Conservation (phyloP, 2,329 filamentous ascomycete genomes). For the Aspergillus sp. region DNA sequence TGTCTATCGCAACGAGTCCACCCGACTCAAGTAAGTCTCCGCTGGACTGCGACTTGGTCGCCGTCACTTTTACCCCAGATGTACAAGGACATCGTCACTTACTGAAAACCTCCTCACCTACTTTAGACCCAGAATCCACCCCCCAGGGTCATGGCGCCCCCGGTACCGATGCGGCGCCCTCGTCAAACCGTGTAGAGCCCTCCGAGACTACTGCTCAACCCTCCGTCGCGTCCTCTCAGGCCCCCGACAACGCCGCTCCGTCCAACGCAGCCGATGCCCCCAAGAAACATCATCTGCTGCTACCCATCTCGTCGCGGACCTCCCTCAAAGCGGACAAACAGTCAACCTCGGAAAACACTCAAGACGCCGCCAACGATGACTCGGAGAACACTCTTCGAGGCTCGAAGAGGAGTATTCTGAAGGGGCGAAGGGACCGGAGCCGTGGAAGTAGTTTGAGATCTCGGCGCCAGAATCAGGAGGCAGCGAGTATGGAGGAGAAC, state of each 20-base stretch:
- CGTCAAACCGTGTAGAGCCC: conserved; percentile 18
- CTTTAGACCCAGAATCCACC: conserved; percentile 26
- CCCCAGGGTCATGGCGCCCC: conserved; percentile 20
- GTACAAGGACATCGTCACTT: neutral
- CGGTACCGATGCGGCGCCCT: conserved; percentile 22
- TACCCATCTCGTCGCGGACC: conserved; percentile 39
- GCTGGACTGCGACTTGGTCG: neutral
- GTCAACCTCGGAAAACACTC: conserved; percentile 31
- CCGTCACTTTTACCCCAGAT: conserved; percentile 1
- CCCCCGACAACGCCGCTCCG: conserved; percentile 14
- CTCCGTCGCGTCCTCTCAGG: conserved; percentile 19
- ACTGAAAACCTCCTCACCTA: conserved; percentile 12
- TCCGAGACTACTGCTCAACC: conserved; percentile 9
- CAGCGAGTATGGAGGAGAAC: conserved; percentile 31
- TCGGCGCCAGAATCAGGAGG: conserved; percentile 37
- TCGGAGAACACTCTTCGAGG: conserved; percentile 61
- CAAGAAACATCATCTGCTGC: conserved; percentile 38
- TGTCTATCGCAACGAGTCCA: conserved; percentile 30
- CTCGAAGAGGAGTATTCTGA: conserved; percentile 66
- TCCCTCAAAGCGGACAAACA: conserved; percentile 40
- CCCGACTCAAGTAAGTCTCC: conserved; percentile 29
- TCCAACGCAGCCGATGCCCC: conserved; percentile 23
- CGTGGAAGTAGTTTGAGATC: conserved; percentile 57
- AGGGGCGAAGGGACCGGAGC: conserved; percentile 65
- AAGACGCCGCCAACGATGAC: conserved; percentile 34